Conservation (phyloP, 2,329 filamentous ascomycete species). For the Colletotrichum lini region DNA sequence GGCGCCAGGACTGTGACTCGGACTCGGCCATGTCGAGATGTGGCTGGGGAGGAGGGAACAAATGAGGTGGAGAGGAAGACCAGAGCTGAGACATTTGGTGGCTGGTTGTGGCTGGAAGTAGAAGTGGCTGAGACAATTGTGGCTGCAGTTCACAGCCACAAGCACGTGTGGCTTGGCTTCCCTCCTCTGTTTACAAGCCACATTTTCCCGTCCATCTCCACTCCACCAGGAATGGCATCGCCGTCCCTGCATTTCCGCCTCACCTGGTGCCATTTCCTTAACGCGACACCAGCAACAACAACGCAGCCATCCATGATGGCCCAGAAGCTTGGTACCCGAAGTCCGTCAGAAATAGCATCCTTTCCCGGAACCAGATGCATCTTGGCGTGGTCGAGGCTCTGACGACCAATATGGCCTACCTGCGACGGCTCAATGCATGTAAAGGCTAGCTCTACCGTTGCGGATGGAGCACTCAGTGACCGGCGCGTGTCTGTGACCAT, state of each 20-base stretch:
- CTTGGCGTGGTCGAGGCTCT: too few relatives aligned
- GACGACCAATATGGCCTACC: too few relatives aligned
- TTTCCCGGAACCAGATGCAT: too few relatives aligned
- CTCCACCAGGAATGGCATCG: conserved; percentile 5
- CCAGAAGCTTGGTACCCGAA: too few relatives aligned
- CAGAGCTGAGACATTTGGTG: too few relatives aligned
- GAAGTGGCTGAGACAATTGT: too few relatives aligned
- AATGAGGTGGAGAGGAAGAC: background rate
- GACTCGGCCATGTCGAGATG: background rate
- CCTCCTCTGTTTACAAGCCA: background rate
- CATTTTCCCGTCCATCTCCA: background rate
- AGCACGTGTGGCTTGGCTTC: rapidly evolving
- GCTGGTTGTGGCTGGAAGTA: background rate
- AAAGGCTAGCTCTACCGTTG: background rate
- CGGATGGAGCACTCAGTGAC: conserved; percentile 5
- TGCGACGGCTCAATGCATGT: too few relatives aligned
- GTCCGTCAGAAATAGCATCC: too few relatives aligned
- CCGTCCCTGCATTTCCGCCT: background rate
- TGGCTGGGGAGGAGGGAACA: background rate
- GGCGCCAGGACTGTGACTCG: background rate
- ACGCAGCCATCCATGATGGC: too few relatives aligned
- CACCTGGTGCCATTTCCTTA: background rate
- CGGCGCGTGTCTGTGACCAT: conserved; percentile 3
- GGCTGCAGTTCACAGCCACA: background rate
- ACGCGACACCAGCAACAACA: too few relatives aligned